phyloP scores from a whole-genome alignment of 2,329 filamentous ascomycete species.

The Colletotrichum orchidophilum region DNA sequence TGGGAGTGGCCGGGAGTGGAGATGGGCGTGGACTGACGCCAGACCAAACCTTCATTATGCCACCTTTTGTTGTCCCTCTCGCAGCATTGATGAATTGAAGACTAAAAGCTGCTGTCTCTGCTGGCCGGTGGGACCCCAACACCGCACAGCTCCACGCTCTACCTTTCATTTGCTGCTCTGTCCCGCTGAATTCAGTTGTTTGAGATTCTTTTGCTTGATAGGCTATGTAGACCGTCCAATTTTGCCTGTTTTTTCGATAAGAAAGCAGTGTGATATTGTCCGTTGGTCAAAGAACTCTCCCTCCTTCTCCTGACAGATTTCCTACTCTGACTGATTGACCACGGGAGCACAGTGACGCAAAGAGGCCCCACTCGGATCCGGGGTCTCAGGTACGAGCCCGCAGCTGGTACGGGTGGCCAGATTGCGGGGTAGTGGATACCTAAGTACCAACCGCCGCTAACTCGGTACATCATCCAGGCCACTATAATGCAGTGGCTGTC shows the following conservation, averaged over 20 bases:
- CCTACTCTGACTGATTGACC: neutral
- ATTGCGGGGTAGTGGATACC: slow-evolving; percentile 37
- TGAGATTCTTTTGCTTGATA: no score
- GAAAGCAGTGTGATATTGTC: neutral
- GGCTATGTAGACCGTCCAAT: neutral
- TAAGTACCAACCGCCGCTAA: slow-evolving; percentile 28
- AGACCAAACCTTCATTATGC: slow-evolving; percentile 30
- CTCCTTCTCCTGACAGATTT: neutral
- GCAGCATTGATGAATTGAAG: neutral
- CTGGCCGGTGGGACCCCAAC: neutral
- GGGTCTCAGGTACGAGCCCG: slow-evolving; percentile 35
- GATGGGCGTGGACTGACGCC: slow-evolving; percentile 28
- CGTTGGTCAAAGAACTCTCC: neutral
- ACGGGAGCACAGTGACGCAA: slow-evolving; percentile 34
- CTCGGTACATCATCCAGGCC: slow-evolving; percentile 17
- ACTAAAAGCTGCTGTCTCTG: neutral
- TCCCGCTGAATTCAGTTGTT: neutral
- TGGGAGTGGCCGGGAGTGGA: slow-evolving; percentile 10
- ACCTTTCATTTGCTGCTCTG: neutral
- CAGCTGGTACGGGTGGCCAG: slow-evolving; percentile 26
- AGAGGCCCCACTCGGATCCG: slow-evolving; percentile 32
- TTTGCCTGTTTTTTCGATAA: neutral
- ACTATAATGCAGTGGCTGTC: neutral
- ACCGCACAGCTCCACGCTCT: neutral
- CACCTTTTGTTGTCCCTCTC: slow-evolving; percentile 7